Conservation (phyloP, 768 basidiomycete species). For the Zangia roseola region DNA sequence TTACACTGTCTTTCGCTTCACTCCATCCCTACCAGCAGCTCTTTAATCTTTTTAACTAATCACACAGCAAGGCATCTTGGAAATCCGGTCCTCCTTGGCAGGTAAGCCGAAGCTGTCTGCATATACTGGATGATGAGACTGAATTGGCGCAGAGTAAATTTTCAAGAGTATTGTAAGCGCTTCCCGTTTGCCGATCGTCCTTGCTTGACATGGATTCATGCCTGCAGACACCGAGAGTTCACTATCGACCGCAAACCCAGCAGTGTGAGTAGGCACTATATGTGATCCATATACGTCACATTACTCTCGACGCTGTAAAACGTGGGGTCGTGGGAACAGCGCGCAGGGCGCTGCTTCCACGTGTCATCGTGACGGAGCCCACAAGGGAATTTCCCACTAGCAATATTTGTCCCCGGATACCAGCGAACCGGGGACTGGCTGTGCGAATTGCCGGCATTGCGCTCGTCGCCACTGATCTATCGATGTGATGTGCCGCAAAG, state of each 20-base stretch:
- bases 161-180: constrained; percentile 16
- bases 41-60: constrained; percentile 22
- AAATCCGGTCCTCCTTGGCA: constrained; percentile 9
- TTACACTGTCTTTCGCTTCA: constrained; percentile 34
- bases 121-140: constrained; percentile 1
- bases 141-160: constrained; percentile 6
- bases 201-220: constrained; percentile 3
- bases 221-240: constrained; percentile 7
- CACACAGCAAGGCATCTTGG: constrained; percentile 14
- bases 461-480: constrained; percentile 9
- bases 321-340: constrained; percentile 41
- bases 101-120: constrained; percentile 16
- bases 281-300: constrained; percentile 27
- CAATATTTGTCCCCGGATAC: neutral
- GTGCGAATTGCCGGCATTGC: constrained; percentile 21
- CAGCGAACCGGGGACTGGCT: constrained; percentile 5
- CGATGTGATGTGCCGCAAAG: constrained; percentile 13
- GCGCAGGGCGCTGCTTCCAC: constrained; percentile 16
- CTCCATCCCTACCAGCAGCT: constrained; percentile 14
- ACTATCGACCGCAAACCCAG: neutral
- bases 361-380: constrained; percentile 8
- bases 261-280: constrained; percentile 23
- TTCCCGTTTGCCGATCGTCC: neutral
- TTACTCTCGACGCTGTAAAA: constrained; percentile 35
- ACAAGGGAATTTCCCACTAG: constrained; percentile 1